Evolutionary conservation across 75 land plant species (phyloP).

Genomic region (Pseudotsuga menziesii): DNA sequence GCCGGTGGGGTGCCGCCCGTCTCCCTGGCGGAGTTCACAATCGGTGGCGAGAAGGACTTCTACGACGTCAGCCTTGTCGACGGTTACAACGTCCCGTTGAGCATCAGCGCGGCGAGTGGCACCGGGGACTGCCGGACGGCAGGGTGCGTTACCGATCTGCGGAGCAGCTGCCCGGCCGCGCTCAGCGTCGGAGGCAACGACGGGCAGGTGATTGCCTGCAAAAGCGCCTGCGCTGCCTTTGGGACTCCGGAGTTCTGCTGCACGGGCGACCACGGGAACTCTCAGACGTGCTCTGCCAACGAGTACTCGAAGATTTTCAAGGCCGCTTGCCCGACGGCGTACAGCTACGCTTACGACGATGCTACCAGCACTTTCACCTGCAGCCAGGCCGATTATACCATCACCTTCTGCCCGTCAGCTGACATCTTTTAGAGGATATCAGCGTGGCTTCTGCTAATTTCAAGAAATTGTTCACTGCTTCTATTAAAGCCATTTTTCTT

Average conservation of each 20-base stretch:
- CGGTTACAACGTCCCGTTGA: conserved; percentile 48
- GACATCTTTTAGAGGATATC: no score
- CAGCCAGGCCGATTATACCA: conserved; percentile 37
- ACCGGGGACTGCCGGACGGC: conserved; percentile 16
- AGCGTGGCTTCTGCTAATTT: no score
- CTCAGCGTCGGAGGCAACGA: conserved; percentile 15
- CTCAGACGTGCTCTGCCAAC: conserved; percentile 47
- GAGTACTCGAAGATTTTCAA: conserved; percentile 54
- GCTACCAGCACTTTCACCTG: conserved; percentile 73
- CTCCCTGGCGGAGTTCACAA: conserved; percentile 55
- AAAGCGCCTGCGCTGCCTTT: conserved; percentile 86
- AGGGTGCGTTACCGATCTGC: conserved; percentile 46
- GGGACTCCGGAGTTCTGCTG: conserved; percentile 56
- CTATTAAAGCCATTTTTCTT: no score
- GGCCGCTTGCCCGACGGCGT: conserved; percentile 66
- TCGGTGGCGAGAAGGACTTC: conserved; percentile 47
- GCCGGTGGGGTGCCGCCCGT: conserved; percentile 43
- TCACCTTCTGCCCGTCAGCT: conserved; percentile 35
- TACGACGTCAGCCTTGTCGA: conserved; percentile 80
- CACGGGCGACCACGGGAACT: conserved; percentile 32
- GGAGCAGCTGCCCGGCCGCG: conserved; percentile 18
- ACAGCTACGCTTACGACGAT: conserved; percentile 84
- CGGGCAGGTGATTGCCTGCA: conserved; percentile 67
- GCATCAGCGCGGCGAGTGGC: conserved; percentile 19
- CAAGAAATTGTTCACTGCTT: no score